Conservation (phyloP, 2,329 filamentous ascomycete genomes). For the Cytospora leucostoma region DNA sequence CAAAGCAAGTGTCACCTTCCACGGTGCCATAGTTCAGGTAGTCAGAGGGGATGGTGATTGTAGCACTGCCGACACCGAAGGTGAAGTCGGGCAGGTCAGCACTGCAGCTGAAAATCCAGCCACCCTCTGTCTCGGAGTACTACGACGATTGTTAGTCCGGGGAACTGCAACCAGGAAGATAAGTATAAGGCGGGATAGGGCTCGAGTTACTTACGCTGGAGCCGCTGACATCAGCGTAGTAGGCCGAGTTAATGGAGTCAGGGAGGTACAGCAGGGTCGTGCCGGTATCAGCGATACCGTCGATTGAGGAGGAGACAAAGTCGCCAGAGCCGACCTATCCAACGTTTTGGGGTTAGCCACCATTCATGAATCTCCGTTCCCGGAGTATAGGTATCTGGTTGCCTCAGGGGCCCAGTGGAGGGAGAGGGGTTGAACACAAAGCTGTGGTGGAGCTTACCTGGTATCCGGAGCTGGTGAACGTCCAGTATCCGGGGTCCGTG, state of each 20-base stretch:
- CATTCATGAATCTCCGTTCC: constrained; percentile 8
- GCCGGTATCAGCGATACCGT: constrained; percentile 60
- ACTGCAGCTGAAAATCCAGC: constrained; percentile 55
- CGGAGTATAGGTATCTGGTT: constrained; percentile 40
- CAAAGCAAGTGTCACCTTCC: constrained; percentile 63
- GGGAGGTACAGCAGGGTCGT: constrained; percentile 58
- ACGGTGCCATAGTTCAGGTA: constrained; percentile 42
- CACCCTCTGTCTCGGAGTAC: constrained; percentile 42
- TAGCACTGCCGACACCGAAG: constrained; percentile 48
- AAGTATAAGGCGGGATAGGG: neutral
- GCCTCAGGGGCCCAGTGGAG: constrained; percentile 11
- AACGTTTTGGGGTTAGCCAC: constrained; percentile 13
- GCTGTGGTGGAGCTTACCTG: constrained; percentile 33
- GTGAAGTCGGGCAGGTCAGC: constrained; percentile 50
- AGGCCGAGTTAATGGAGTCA: constrained; percentile 48
- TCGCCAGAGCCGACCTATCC: neutral
- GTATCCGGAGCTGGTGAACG: constrained; percentile 48
- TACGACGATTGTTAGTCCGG: constrained; percentile 25
- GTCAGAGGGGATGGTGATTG: constrained; percentile 51
- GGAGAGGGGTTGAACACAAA: neutral
- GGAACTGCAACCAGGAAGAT: neutral
- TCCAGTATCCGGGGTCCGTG: constrained; percentile 63
- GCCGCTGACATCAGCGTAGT: constrained; percentile 52
- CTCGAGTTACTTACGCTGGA: constrained; percentile 32
- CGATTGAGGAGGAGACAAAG: constrained; percentile 30